Evolutionary conservation across 2,329 filamentous ascomycete genomes (phyloP).

Genomic region (Talaromyces marneffei): DNA sequence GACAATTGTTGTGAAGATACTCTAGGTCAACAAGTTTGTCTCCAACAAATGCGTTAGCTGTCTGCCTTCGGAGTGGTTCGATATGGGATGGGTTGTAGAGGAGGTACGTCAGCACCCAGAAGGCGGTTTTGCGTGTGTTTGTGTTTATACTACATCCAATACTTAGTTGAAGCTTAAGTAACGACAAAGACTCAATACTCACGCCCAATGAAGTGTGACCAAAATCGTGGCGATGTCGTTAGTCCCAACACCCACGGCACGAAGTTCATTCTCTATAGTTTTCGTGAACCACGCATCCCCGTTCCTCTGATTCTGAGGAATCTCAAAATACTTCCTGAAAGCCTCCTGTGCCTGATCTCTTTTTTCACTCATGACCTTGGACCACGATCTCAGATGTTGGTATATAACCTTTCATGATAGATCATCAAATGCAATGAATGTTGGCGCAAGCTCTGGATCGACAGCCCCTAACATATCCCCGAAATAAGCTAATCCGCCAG

Average conservation of each 20-base stretch:
- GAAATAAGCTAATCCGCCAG: not conserved
- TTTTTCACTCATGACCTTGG: not conserved
- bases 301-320: not conserved
- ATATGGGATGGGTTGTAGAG: not conserved
- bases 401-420: not conserved
- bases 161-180: no score
- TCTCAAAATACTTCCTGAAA: not conserved
- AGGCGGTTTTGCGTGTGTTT: not conserved
- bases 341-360: not conserved
- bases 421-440: not conserved
- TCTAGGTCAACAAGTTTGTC: not conserved
- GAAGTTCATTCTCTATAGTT: not conserved
- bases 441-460: not conserved
- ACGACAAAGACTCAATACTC: not conserved
- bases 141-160: not conserved
- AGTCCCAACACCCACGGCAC: not conserved
- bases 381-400: not conserved
- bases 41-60: not conserved
- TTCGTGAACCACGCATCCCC: conserved; percentile 1
- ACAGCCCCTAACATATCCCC: not conserved
- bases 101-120: conserved; percentile 6
- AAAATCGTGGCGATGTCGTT: not conserved
- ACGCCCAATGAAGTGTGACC: not conserved
- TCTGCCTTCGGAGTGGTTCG: not conserved
- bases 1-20: not conserved